Evolutionary conservation across 2,329 filamentous ascomycete genomes (phyloP).

Genomic region (Geosmithia putterillii): DNA sequence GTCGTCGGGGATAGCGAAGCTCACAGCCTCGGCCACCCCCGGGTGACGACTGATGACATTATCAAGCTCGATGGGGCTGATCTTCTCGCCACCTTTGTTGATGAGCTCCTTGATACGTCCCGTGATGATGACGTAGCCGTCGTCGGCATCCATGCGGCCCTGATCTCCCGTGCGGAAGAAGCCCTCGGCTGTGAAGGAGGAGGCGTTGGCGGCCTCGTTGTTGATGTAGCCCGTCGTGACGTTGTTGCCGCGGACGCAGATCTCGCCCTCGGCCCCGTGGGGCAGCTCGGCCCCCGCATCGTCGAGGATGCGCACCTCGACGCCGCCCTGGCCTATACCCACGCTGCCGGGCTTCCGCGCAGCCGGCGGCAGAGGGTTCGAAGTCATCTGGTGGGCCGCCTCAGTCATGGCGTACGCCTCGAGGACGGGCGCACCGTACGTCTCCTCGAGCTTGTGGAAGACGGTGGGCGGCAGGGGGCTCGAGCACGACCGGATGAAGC

Average conservation of each 20-base stretch:
- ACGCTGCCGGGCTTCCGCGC: slow-evolving; percentile 74
- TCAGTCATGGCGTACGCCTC: slow-evolving; percentile 93
- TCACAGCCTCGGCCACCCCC: slow-evolving; percentile 64
- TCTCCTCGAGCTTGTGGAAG: slow-evolving; percentile 66
- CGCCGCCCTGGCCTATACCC: slow-evolving; percentile 68
- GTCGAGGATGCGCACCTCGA: slow-evolving; percentile 69
- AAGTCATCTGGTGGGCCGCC: slow-evolving; percentile 77
- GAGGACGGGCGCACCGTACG: slow-evolving; percentile 67
- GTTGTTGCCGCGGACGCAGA: slow-evolving; percentile 72
- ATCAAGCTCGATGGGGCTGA: slow-evolving; percentile 78
- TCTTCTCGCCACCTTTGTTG: slow-evolving; percentile 84
- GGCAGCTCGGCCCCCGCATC: slow-evolving; percentile 54
- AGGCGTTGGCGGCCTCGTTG: slow-evolving; percentile 63
- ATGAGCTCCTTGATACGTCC: slow-evolving; percentile 91
- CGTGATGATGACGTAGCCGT: slow-evolving; percentile 76
- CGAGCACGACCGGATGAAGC: slow-evolving; percentile 82
- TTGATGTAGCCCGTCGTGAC: slow-evolving; percentile 80
- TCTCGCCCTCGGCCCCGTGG: slow-evolving; percentile 63
- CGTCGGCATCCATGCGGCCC: slow-evolving; percentile 62
- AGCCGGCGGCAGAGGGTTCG: slow-evolving; percentile 56
- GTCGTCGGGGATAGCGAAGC: slow-evolving; percentile 72
- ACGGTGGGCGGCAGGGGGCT: slow-evolving; percentile 72
- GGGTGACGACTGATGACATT: slow-evolving; percentile 67
- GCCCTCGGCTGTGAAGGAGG: slow-evolving; percentile 60
- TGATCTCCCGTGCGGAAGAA: slow-evolving; percentile 87